Evolutionary conservation across 75 land plant species (phyloP), one percentile per base, ranked within the genome.

Genomic region (Larix kaempferi): DNA sequence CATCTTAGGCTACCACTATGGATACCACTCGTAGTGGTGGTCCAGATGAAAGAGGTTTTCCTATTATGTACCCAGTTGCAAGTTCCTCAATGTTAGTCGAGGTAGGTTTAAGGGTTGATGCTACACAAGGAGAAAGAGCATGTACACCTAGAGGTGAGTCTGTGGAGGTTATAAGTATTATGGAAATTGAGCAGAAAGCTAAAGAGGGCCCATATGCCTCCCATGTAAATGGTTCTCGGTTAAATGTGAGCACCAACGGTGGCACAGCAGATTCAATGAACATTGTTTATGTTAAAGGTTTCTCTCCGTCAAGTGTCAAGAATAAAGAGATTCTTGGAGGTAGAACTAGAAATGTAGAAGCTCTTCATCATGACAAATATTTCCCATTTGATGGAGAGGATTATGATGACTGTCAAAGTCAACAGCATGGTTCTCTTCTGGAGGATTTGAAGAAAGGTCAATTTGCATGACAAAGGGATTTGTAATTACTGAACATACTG

Each of bases 11-110:
- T 44, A 79, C 80, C 58, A 13, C 10, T 33, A 73, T 73, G 17
- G 39, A 58, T 56, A 84, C 78, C 27, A 73, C 13, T 29, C 81
- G 83, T 14, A 80, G 73, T 27, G 84, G 78, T 79, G 74, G 75
- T 11, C 74, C 22, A 25, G 55, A 74, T 79, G 87, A 86, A 57
- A 66, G 58, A 35, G 84, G 82, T 12, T 27, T 75, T 81, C 6
- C 82, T n/a, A n/a, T n/a, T 6, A 37, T 41, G 16, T 65, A 49
- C 57, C 56, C 75, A 54, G 75, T 55, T 54, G 33, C 82, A 3
- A 81, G 89, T 77, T 86, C 90, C 76, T 88, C 92, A 1, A 74
- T 84, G 26, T 92, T 91, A 26, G 92, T 92, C 10, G 89, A 88
- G 78, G 88, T 86, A 66, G 86, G 90, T 39, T 66, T 63, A 49